These are phyloP conservation scores for Pyrus communis DNA, from an alignment of 306 rosid genomes.

Conservation along the genomic window DNA sequence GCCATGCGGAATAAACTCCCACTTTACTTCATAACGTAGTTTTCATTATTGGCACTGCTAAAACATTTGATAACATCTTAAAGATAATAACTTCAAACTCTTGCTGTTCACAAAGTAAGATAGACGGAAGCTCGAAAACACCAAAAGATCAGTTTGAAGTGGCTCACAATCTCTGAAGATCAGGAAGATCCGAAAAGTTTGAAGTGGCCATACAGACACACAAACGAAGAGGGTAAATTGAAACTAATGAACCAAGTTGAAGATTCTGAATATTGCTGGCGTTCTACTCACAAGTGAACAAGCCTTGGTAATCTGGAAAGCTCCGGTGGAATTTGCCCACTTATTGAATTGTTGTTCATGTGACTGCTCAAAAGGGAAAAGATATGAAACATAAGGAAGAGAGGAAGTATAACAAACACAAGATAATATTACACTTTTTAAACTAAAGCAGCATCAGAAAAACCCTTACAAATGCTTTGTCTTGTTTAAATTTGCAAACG, in stretches of 20 bases:
- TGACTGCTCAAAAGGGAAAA: constrained; percentile 56
- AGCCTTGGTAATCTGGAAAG: constrained; percentile 53
- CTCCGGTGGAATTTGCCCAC: constrained; percentile 77
- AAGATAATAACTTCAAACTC: no score
- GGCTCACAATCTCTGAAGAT: no score
- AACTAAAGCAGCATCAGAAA: constrained; percentile 12
- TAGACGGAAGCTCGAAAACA: no score
- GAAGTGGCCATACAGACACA: not conserved
- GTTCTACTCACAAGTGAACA: constrained; percentile 68
- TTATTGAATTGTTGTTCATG: constrained; percentile 95
- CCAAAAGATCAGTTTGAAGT: no score
- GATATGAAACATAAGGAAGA: not conserved
- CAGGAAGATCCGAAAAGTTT: no score
- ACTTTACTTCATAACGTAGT: no score
- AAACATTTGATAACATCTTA: no score
- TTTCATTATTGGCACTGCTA: no score
- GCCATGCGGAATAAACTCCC: no score
- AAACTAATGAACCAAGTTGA: not conserved
- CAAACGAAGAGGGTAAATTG: not conserved
- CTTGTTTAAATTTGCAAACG: constrained; percentile 59
- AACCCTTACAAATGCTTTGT: constrained; percentile 72
- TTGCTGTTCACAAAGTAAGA: no score
- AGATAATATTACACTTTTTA: not conserved
- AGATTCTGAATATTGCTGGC: not conserved
- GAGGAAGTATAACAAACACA: not conserved